Percentiles rank a stretch among this genome's conserved stretches.
Conservation (phyloP, 2,329 filamentous ascomycete genomes). For the Thelonectria discophora region DNA sequence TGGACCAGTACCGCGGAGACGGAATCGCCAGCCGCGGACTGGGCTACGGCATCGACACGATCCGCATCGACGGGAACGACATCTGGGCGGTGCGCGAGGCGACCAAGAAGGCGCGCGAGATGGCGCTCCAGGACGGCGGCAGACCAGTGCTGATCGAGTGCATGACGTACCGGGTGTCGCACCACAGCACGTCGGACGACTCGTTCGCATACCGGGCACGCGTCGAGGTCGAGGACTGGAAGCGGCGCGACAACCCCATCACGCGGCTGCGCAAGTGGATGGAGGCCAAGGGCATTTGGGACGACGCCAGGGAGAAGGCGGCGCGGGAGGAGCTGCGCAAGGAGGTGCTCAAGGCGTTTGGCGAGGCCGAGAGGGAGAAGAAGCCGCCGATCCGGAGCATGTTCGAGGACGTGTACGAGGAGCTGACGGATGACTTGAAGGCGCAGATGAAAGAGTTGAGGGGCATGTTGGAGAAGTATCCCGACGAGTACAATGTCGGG, state of each 20-base stretch:
- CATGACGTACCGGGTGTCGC: conserved; percentile 97
- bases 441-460: conserved; percentile 77
- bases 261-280: conserved; percentile 89
- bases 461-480: conserved; percentile 83
- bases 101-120: conserved; percentile 77
- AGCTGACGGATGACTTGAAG: conserved; percentile 80
- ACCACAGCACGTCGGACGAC: conserved; percentile 97
- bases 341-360: conserved; percentile 84
- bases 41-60: conserved; percentile 93
- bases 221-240: conserved; percentile 96
- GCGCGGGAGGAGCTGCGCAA: conserved; percentile 72
- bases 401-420: conserved; percentile 92
- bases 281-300: conserved; percentile 84
- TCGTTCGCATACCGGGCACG: conserved; percentile 94
- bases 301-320: conserved; percentile 82
- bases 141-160: conserved; percentile 89
- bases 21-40: conserved; percentile 88
- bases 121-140: conserved; percentile 83
- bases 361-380: conserved; percentile 82
- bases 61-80: conserved; percentile 93
- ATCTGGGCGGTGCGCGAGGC: conserved; percentile 88
- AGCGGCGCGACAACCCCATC: conserved; percentile 87
- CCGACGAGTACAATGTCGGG: conserved; percentile 87
- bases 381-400: conserved; percentile 75
- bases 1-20: conserved; percentile 91